Base-by-base conservation (phyloP, 2,329 filamentous ascomycete species). In the Aureobasidium lini region DNA sequence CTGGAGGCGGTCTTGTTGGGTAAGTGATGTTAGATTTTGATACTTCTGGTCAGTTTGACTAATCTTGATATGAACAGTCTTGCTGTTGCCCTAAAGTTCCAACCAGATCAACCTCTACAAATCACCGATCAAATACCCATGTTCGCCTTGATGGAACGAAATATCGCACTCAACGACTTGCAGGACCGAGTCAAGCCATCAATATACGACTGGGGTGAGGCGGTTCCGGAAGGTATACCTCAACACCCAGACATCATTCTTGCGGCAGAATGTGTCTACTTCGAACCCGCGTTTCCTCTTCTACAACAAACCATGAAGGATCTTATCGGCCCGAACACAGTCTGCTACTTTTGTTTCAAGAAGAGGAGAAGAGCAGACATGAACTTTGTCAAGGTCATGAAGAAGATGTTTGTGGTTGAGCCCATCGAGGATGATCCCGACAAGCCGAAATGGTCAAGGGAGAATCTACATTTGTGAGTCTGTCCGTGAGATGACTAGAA, bases 211-310 rank as follows among this genome's bases (percentile, higher is more conserved):
- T 96, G 93, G 93, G 81, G 80, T 16, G 68, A 74, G 34, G 67
- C 76, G 15, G 68, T 71, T 34, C 70, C 75, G 62, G 58, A 73
- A 60, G 57, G 66, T 59, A 63, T 77, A 53, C 73, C 79, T 58
- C 77, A 79, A 65, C 82, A 82, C 63, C 90, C 91, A 16, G 85
- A 92, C 67, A 79, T 96, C 59, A 85, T 99, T 59, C 81, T 97
- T n/a, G 94, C 94, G 3, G 93, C 92, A 42, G 94, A 97, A 73
- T 97, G 93, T 74, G 91, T 96, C 50, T 99, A 97, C 77, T 95
- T 95, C 72, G 94, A 97, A 73, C 91, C 93, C 2, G 90, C 94
- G 1, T 97, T 97, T 69, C 92, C 93, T 32, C 79, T 96, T 36
- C 81, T 99, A 48, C 81, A 94, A 69, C 77, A 84, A 63, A 97